phyloP scores from a whole-genome alignment of 257 asterid species.

The Fraxinus pennsylvanica region DNA sequence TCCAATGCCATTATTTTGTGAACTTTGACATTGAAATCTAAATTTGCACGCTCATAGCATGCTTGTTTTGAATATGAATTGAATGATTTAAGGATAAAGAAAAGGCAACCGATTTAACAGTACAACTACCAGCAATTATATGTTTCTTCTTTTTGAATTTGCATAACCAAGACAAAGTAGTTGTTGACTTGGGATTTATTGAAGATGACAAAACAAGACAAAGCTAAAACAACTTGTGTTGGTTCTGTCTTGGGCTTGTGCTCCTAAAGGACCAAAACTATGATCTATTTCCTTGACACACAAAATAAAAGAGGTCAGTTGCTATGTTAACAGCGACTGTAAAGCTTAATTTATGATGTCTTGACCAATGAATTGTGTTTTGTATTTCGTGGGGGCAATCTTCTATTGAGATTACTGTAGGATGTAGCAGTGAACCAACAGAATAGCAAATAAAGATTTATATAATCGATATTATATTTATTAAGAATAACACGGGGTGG shows the following conservation, averaged over 20 bases:
- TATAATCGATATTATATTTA: no score
- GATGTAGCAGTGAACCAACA: no score
- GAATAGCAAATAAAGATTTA: no score
- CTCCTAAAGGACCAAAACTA: not conserved
- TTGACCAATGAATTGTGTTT: no score
- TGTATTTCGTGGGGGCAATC: no score
- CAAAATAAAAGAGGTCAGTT: no score
- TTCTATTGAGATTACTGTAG: no score
- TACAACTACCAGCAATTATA: not conserved
- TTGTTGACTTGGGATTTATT: slow-evolving; percentile 11
- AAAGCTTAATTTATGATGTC: no score
- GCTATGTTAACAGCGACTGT: no score
- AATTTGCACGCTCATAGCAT: not conserved
- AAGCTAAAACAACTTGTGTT: slow-evolving; percentile 16
- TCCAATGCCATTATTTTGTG: not conserved
- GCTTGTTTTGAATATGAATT: not conserved
- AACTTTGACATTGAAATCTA: not conserved
- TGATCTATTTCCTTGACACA: no score
- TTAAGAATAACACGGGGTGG: no score
- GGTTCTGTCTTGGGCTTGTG: not conserved
- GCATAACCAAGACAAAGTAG: slow-evolving; percentile 16
- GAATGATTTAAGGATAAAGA: not conserved
- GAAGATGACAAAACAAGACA: slow-evolving; percentile 18
- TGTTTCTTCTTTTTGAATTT: slow-evolving; percentile 21
- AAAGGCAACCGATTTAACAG: not conserved